Base-by-base conservation (phyloP, 31 red algal species). In the Endocladia muricata region DNA sequence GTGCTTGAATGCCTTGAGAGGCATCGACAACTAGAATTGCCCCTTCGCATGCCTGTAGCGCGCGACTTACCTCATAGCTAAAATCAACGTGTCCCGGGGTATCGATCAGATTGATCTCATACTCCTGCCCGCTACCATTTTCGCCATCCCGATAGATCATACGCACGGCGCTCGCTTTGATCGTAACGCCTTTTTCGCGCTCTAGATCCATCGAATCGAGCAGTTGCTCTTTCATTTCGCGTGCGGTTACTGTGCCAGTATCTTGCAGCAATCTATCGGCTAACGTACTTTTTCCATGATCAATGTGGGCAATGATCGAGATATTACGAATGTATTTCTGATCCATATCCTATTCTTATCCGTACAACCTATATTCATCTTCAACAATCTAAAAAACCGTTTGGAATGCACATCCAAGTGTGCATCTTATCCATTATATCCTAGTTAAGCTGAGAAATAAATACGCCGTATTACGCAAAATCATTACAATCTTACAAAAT, bases 241-340 rank as follows among this genome's bases (percentile, higher is more conserved):
- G 43, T n/a, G 55, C 72, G 2, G 33, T 42, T n/a, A 93, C 58
- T 4, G 88, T 62, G 30, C 57, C 59, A 5, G 89, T 91, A 21
- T 32, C 26, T 73, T 92, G 40, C 3, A 93, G 65, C 28, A 93
- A 40, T 2, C 89, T 42, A 55, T 93, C 89, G 22, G 89, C 75
- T 13, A 93, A 37, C 23, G 89, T 93, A 23, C 77, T 85, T 51
- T 93, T 93, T 19, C 89, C 91, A 51, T 92, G 88, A 34, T 94
- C 91, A 63, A 94, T 91, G 47, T 94, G 91, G 2, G 91, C 91
- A 44, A 91, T 94, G n/a, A 94, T 85, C 19, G 35, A 94, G 40
- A 94, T 88, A 60, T 94, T 94, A 11, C 91, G 59, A 71, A 94
- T 94, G 37, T 75, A n/a, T n/a, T n/a, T n/a, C n/a, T n/a, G n/a